Percentiles rank a stretch among this genome's conserved stretches.
phyloP scores from a whole-genome alignment of 1,139 yeast species.

The Scheffersomyces stambukii region DNA sequence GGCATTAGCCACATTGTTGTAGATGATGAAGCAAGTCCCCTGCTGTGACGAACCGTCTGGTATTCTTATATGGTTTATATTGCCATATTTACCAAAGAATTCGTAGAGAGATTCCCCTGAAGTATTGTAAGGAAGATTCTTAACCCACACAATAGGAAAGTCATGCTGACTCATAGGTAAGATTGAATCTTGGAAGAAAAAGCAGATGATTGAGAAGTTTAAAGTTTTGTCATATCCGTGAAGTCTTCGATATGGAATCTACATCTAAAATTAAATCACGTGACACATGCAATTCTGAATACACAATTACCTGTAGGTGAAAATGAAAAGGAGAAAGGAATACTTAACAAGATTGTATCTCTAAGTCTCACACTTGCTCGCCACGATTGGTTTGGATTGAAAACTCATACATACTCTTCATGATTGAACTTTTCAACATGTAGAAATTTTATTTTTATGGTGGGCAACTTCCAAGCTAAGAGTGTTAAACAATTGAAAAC shows the following conservation, averaged over 20 bases:
- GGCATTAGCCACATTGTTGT: slow-evolving; percentile 47
- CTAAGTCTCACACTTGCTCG: no score
- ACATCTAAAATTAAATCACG: no score
- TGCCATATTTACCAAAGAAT: slow-evolving; percentile 55
- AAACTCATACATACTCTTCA: no score
- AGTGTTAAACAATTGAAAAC: no score
- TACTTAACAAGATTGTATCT: no score
- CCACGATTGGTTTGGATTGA: no score
- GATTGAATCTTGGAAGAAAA: neutral
- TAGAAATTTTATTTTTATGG: no score
- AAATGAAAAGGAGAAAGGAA: no score
- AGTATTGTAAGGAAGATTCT: slow-evolving; percentile 55
- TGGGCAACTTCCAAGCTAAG: no score
- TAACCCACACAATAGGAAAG: slow-evolving; percentile 52
- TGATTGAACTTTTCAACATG: no score
- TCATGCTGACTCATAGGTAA: slow-evolving; percentile 6
- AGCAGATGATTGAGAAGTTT: no score
- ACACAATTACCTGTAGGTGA: slow-evolving; percentile 4
- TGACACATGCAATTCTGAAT: slow-evolving; percentile 2
- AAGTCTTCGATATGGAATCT: neutral
- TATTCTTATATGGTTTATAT: slow-evolving; percentile 50
- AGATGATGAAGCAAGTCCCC: slow-evolving; percentile 60
- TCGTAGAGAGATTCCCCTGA: slow-evolving; percentile 47
- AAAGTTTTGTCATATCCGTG: no score
- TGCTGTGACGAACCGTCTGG: slow-evolving; percentile 16